These are phyloP conservation scores for Cryptococcus amylolentus DNA, from an alignment of 1,284 basidiomycete species.

Conservation along the genomic window DNA sequence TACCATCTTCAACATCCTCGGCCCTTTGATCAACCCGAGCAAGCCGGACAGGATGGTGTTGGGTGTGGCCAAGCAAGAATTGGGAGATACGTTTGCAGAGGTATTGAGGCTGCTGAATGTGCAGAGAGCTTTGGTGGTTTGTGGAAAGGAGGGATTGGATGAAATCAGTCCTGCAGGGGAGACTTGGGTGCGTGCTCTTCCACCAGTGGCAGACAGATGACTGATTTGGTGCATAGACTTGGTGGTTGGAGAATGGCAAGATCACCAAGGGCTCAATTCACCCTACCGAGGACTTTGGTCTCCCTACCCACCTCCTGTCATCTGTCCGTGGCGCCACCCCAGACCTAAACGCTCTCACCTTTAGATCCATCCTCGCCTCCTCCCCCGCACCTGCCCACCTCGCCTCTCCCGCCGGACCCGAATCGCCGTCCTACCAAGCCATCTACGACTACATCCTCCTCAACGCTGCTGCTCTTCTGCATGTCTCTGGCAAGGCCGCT, in stretches of 20 bases:
- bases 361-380: conserved; percentile 53
- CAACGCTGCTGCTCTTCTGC: conserved; percentile 77
- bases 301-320: conserved; percentile 64
- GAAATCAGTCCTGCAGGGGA: conserved; percentile 91
- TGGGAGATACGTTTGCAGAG: conserved; percentile 81
- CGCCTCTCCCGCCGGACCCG: conserved; percentile 51
- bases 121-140: conserved; percentile 83
- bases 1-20: conserved; percentile 94
- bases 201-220: conserved; percentile 35
- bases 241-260: conserved; percentile 50
- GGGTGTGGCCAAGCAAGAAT: conserved; percentile 77
- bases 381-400: conserved; percentile 38
- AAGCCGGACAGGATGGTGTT: conserved; percentile 80
- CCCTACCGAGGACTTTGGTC: conserved; percentile 62
- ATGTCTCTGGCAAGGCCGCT: conserved; percentile 68
- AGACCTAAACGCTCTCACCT: conserved; percentile 59
- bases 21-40: conserved; percentile 91
- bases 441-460: conserved; percentile 78
- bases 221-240: conserved; percentile 43
- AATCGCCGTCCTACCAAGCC: conserved; percentile 53
- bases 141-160: conserved; percentile 86
- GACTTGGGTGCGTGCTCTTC: conserved; percentile 60
- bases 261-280: conserved; percentile 50
- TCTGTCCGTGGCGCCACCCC: conserved; percentile 70
- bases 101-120: conserved; percentile 63